Base-by-base conservation (phyloP, 495 filamentous ascomycete genomes). In the Friedmanniomyces simplex region DNA sequence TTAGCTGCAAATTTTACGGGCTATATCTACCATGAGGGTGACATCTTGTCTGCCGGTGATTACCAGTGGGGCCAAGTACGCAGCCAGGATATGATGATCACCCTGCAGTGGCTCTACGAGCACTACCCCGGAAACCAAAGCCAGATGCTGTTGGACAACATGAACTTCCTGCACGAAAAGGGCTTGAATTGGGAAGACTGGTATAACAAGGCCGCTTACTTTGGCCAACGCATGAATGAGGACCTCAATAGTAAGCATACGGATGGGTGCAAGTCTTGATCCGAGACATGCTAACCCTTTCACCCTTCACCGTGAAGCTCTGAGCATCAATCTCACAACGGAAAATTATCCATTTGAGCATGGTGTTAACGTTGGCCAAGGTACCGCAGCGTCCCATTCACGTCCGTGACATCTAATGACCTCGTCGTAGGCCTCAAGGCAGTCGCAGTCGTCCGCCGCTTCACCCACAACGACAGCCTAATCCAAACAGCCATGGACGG, bases 91-190 rank as follows among this genome's bases (percentile, higher is more conserved):
- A 79, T 79, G 75, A 65, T 76, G 26, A 68, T 77, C 56, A 71
- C 68, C 18, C 67, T 75, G 62, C 78, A 72, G 67, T 82, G 81
- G 81, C 63, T 84, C 18, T 69, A 73, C 49, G 76, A 76, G 57
- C 65, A 77, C 42, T 59, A 78, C 59, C 73, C 76, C 0, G 56
- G 61, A 8, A 66, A 71, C 28, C 57, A 72, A 28, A 63, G 61
- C 0, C 50, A 67, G 2, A 54, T 68, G 1, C 32, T 80, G 16
- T 63, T 74, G 25, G 74, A 76, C 11, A 77, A 69, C 43, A 78
- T 80, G 69, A 54, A 72, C 28, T 63, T 73, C 37, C 66, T 79
- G 8, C 63, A 71, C 51, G 57, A 76, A 25, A 67, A 63, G 32
- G 67, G 66, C 21, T 66, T 70, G 26, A 69, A 72, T 30, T 79